Percentiles rank a stretch among this genome's conserved stretches.
Conservation (phyloP, 257 asterid species). For the Solanum virginianum region DNA sequence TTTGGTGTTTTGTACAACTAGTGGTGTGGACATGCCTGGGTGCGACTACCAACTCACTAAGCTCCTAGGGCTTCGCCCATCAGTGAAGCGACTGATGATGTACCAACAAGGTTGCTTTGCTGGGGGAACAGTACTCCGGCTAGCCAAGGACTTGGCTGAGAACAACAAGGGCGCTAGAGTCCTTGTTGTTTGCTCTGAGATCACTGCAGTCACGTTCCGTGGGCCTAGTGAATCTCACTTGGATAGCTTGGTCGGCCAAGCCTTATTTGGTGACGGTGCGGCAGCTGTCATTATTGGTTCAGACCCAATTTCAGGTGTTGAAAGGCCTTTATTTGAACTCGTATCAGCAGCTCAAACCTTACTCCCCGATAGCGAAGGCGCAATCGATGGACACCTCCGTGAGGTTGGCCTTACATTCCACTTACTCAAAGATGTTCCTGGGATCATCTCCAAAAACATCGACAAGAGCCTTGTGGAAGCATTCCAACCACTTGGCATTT, state of each 20-base stretch:
- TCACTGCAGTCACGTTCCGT: conserved; percentile 44
- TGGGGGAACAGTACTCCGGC: conserved; percentile 60
- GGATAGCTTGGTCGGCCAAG: conserved; percentile 50
- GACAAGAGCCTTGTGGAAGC: conserved; percentile 41
- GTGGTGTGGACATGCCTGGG: conserved; percentile 91
- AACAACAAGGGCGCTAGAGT: conserved; percentile 60
- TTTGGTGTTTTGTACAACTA: conserved; percentile 64
- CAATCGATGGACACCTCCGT: conserved; percentile 41
- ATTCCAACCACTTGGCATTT: conserved; percentile 33
- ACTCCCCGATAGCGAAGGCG: conserved; percentile 42
- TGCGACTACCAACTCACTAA: conserved; percentile 69
- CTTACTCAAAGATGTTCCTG: conserved; percentile 36
- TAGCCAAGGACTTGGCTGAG: conserved; percentile 76
- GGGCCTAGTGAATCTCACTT: conserved; percentile 47
- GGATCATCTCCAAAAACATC: conserved; percentile 33
- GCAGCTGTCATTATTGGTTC: conserved; percentile 45
- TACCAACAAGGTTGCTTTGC: conserved; percentile 77
- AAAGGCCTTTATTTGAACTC: conserved; percentile 41
- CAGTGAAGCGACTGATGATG: conserved; percentile 65
- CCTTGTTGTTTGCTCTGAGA: conserved; percentile 56
- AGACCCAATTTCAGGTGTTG: conserved; percentile 30
- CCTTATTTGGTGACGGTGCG: conserved; percentile 54
- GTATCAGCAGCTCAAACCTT: conserved; percentile 51
- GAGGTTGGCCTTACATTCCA: conserved; percentile 59
- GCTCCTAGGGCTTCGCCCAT: conserved; percentile 60